These are phyloP conservation scores for Fusarium sp. DNA, from an alignment of 2,329 filamentous ascomycete genomes.

Conservation along the genomic window DNA sequence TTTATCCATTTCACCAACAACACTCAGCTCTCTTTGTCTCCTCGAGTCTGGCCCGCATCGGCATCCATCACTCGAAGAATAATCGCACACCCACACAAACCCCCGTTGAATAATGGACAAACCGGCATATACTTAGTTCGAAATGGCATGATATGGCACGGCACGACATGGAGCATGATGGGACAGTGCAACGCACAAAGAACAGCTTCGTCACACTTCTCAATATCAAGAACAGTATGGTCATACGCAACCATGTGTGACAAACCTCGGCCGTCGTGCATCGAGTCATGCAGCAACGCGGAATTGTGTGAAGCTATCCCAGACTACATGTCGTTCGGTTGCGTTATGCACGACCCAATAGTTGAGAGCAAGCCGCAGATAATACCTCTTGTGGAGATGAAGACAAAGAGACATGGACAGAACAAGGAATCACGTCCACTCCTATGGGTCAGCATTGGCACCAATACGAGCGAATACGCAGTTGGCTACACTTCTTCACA, in stretches of 20 bases:
- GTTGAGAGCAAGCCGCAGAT: conserved; percentile 15
- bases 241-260: conserved; percentile 43
- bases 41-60: conserved; percentile 19
- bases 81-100: conserved; percentile 35
- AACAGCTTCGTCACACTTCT: conserved; percentile 28
- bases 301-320: conserved; percentile 38
- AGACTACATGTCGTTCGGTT: conserved; percentile 31
- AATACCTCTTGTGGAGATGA: conserved; percentile 29
- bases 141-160: conserved; percentile 42
- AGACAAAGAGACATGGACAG: conserved; percentile 21
- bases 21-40: conserved; percentile 19
- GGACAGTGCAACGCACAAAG: conserved; percentile 31
- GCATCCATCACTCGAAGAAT: conserved; percentile 30
- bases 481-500: conserved; percentile 28
- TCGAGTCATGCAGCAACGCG: conserved; percentile 41
- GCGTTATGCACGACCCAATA: conserved; percentile 30
- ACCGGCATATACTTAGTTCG: conserved; percentile 34
- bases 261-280: conserved; percentile 36
- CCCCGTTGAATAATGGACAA: conserved; percentile 27
- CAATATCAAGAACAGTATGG: conserved; percentile 30
- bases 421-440: conserved; percentile 26
- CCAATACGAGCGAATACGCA: conserved; percentile 26
- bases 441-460: conserved; percentile 34
- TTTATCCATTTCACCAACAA: conserved; percentile 37
- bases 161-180: conserved; percentile 34